Percentiles rank a stretch among this genome's conserved stretches.
phyloP scores from a whole-genome alignment of 1,284 basidiomycete genomes.

The Salmacisia buchloeana region DNA sequence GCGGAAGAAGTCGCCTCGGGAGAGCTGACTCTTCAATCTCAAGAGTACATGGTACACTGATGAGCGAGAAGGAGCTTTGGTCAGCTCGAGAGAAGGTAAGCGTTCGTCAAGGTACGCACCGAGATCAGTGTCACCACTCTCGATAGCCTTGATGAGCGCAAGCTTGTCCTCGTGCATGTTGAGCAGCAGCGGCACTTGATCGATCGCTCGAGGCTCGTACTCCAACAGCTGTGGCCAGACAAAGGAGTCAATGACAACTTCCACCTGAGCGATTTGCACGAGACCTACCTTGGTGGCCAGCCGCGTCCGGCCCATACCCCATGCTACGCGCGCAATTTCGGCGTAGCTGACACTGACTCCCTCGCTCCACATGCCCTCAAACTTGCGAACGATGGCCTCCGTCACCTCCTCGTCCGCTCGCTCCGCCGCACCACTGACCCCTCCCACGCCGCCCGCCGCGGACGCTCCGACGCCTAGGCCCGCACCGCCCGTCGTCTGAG shows the following conservation, averaged over 20 bases:
- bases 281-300: constrained; percentile 75
- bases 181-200: constrained; percentile 86
- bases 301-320: constrained; percentile 77
- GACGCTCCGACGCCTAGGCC: constrained; percentile 52
- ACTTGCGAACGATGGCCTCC: constrained; percentile 77
- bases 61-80: neutral
- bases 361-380: constrained; percentile 53
- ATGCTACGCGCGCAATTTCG: constrained; percentile 87
- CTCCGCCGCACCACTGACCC: neutral
- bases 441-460: neutral
- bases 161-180: constrained; percentile 89
- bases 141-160: constrained; percentile 82
- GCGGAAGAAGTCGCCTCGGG: constrained; percentile 88
- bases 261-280: neutral
- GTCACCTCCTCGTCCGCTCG: constrained; percentile 68
- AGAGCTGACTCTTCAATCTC: constrained; percentile 64
- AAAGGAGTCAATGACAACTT: neutral
- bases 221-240: constrained; percentile 68
- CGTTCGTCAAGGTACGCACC: constrained; percentile 56
- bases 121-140: constrained; percentile 91
- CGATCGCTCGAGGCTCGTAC: constrained; percentile 77
- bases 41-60: constrained; percentile 28
- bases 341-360: constrained; percentile 69
- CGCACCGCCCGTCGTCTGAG: constrained; percentile 56
- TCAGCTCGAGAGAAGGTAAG: neutral